Evolutionary conservation across 208 protist genomes (phyloP), one percentile per base, ranked within the genome.

Genomic region (Trypanosoma congolense): DNA sequence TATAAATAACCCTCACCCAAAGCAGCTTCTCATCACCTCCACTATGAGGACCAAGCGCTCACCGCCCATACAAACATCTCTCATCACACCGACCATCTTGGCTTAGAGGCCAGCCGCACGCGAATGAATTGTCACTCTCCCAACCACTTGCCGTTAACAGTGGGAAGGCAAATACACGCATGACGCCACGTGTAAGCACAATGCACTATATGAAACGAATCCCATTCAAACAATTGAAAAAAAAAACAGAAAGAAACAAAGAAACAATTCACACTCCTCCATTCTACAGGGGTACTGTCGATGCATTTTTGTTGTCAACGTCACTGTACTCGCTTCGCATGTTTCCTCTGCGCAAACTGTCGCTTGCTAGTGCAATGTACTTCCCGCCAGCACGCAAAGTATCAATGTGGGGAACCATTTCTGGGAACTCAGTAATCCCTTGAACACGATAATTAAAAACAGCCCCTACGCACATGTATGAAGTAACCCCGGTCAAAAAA

Each of bases 341-440:
- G 21, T 52, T 47, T 1, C 61, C 47, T 22, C 55, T 0, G 1
- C 47, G 0, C 6, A 57, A 41, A 30, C 38, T 48, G 24, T 44
- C 40, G 10, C 49, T 50, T 30, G 58, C 29, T 24, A 57, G 45
- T 26, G 42, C 46, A 22, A 56, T 44, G 24, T 52, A 61, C 24
- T 49, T 56, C 16, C 24, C 40, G 24, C 70, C 74, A 5, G 65
- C 58, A 2, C 54, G 57, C 19, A 89, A 70, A 9, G 48, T 18
- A 35, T 74, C 61, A 18, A 75, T 63, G 45, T 82, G 79, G 4
- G 87, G 87, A 18, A 93, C 41, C 54, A 87, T 87, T 4, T 87
- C 75, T 30, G 85, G 85, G 43, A 93, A 76, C 33, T 87, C 57
- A 6, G 46, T 72, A 22, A 85, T 70, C 18, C 74, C 75, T 10